Conservation (phyloP, 108 stramenopile species). For the Cyclotella choctawhatcheeana region DNA sequence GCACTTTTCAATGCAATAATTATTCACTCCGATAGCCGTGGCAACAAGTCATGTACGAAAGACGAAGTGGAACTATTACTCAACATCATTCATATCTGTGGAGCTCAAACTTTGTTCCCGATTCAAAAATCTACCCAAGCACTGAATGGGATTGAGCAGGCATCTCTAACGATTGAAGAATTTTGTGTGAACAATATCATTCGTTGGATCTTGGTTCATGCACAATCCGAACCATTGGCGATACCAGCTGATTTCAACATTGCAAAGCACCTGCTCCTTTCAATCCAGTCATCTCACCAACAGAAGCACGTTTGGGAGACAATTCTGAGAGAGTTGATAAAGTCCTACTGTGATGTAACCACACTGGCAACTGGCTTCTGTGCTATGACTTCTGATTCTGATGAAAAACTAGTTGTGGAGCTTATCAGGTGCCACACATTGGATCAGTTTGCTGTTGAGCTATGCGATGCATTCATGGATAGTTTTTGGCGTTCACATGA, state of each 20-base stretch:
- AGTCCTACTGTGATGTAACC: constrained; percentile 64
- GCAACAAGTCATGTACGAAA: constrained; percentile 33
- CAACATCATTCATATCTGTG: constrained; percentile 32
- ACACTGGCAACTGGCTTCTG: constrained; percentile 47
- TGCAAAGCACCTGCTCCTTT: constrained; percentile 39
- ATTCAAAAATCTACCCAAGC: not conserved
- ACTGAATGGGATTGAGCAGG: not conserved
- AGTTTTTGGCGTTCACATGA: constrained; percentile 36
- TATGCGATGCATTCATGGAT: constrained; percentile 20
- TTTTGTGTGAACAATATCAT: constrained; percentile 80
- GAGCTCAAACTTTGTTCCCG: constrained; percentile 32
- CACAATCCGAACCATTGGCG: constrained; percentile 33
- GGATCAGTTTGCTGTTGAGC: constrained; percentile 61
- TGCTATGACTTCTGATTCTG: constrained; percentile 25
- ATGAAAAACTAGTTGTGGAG: constrained; percentile 6
- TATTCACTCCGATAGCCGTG: constrained; percentile 7
- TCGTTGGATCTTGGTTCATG: constrained; percentile 75
- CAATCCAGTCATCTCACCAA: constrained; percentile 32
- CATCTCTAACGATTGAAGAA: constrained; percentile 35
- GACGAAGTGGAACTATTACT: constrained; percentile 40
- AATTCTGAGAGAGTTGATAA: constrained; percentile 65
- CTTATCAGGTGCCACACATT: constrained; percentile 50
- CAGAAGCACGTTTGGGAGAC: constrained; percentile 63
- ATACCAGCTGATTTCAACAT: constrained; percentile 56
- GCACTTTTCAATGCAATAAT: constrained; percentile 31